phyloP scores from a whole-genome alignment of 208 protist genomes.

The Trypanosoma melophagium region DNA sequence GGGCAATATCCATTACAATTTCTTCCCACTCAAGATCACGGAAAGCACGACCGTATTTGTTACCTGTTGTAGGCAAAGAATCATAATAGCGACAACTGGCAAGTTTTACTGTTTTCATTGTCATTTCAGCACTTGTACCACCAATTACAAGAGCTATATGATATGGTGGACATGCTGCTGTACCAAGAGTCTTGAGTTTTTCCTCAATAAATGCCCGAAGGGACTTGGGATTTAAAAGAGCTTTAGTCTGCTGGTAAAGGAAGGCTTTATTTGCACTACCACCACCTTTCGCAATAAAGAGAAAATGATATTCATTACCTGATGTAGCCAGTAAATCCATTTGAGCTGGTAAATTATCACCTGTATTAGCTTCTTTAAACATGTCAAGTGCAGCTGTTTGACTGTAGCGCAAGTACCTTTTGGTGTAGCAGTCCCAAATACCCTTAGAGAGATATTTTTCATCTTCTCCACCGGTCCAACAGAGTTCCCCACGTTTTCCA shows the following conservation, averaged over 20 bases:
- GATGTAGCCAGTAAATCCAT: slow-evolving; percentile 94
- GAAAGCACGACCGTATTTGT: slow-evolving; percentile 93
- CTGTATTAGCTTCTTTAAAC: slow-evolving; percentile 97
- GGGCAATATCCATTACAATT: slow-evolving; percentile 87
- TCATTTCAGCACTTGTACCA: slow-evolving; percentile 96
- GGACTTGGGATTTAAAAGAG: slow-evolving; percentile 92
- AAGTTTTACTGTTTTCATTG: slow-evolving; percentile 97
- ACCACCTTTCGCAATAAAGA: slow-evolving; percentile 97
- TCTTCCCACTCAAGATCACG: slow-evolving; percentile 95
- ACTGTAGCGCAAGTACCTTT: slow-evolving; percentile 96
- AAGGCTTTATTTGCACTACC: slow-evolving; percentile 98
- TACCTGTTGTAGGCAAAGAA: slow-evolving; percentile 92
- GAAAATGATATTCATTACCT: slow-evolving; percentile 95
- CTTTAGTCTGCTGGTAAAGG: slow-evolving; percentile 97
- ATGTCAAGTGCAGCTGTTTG: slow-evolving; percentile 95
- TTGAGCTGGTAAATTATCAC: slow-evolving; percentile 97
- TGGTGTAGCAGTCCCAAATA: slow-evolving; percentile 95
- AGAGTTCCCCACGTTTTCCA: slow-evolving; percentile 95
- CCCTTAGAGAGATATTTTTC: slow-evolving; percentile 93
- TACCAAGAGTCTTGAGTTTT: slow-evolving; percentile 95
- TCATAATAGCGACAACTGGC: slow-evolving; percentile 95
- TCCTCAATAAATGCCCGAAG: slow-evolving; percentile 93
- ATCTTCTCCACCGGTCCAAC: slow-evolving; percentile 96
- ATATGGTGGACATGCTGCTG: slow-evolving; percentile 98
- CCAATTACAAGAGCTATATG: slow-evolving; percentile 97